Evolutionary conservation across 768 basidiomycete genomes (phyloP), one percentile per base, ranked within the genome.

Genomic region (Lentinula boryana): DNA sequence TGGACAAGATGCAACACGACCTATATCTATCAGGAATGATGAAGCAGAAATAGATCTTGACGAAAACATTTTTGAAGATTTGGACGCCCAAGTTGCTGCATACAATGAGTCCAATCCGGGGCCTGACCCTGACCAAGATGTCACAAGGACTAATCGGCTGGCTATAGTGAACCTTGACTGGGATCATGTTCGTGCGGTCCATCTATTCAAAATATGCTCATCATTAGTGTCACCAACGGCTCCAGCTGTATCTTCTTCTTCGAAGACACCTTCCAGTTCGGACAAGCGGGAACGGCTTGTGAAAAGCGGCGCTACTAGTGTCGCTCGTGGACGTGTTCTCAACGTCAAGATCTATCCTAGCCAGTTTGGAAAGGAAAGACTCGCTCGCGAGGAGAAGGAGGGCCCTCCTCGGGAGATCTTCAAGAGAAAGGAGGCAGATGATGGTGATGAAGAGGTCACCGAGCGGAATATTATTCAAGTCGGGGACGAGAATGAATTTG

Each of bases 101-200:
- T 89, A 87, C 62, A 71, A 78, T 40, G 74, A 82, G 65, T 70
- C 75, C 3, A 80, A 84, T 57, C 77, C 79, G 9, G 79, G 80
- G 23, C 76, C 77, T 2, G 75, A 72, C 6, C 68, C 68, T 4
- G 71, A 65, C 10, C 75, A 76, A 1, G 78, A 75, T 8, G 72
- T 76, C 9, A 71, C 77, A 51, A 71, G 67, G 9, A 94, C 93
- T 2, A 80, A 76, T 58, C 81, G 96, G 23, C 70, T 99, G 6
- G 97, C 96, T 0, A 83, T 89, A 49, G 96, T 98, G 64, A 98
- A 98, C 71, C 83, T 98, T 56, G 97, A 99, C 74, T 99, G 97
- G 97, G 97, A 98, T 71, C 84, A 98, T 73, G 85, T 98, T 55
- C 88, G 89, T 59, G 93, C 96, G 0, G 76, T 76, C 18, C 95